Conservation (phyloP, 495 filamentous ascomycete species). For the Penicillium mononematosum region DNA sequence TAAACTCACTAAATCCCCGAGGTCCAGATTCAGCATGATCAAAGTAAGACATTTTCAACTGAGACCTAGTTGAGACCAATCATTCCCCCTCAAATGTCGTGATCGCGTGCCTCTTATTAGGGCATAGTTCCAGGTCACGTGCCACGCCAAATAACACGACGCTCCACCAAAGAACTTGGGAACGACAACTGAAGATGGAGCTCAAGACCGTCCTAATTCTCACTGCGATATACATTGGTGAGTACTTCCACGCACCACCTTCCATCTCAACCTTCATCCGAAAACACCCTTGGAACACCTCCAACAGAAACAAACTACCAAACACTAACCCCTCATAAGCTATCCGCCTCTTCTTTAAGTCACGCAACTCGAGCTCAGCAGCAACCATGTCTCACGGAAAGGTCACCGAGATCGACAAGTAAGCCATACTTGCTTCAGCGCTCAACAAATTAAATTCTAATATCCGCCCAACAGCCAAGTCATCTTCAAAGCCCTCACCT, state of each 20-base stretch:
- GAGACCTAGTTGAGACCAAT: neutral
- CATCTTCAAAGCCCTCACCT: constrained; percentile 33
- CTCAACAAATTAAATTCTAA: constrained; percentile 4
- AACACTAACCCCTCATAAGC: constrained; percentile 20
- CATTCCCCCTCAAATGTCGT: neutral
- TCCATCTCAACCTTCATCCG: neutral
- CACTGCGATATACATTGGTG: constrained; percentile 24
- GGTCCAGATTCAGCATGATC: neutral
- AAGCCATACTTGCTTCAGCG: constrained; percentile 1
- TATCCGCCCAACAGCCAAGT: constrained; percentile 22
- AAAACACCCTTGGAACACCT: too few relatives aligned
- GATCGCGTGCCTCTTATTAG: neutral
- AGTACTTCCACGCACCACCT: neutral
- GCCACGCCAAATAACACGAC: neutral
- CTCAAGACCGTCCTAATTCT: constrained; percentile 25
- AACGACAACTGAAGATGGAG: constrained; percentile 19
- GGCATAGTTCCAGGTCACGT: constrained; percentile 11
- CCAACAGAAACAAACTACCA: neutral
- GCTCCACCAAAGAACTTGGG: constrained; percentile 1
- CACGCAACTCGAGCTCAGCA: constrained; percentile 14
- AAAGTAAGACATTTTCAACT: neutral
- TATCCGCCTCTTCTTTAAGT: constrained; percentile 21
- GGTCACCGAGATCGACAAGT: constrained; percentile 33
- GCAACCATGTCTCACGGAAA: constrained; percentile 30
- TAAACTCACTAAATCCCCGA: neutral